Base-by-base conservation (phyloP, 305 asterid genomes). In the Solanum hybrid region DNA sequence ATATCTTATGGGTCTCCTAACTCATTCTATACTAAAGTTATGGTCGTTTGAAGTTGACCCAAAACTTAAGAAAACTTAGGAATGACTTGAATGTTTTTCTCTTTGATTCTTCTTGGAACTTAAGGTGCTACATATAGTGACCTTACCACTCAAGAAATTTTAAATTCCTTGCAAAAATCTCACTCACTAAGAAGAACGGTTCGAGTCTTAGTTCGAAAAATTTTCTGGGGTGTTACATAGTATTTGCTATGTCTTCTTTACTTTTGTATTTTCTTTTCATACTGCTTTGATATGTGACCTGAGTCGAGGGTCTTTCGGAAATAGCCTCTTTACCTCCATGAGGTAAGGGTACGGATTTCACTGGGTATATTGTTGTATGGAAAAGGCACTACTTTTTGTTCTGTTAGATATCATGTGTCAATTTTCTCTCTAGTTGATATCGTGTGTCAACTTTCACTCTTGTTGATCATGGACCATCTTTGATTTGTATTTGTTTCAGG, bases 401-500 rank as follows among this genome's bases (percentile, higher is more conserved):
- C 29, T 82, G 38, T 82, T 45, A 29, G 40, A 35, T 45, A 40
- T 82, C 26, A n/a, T 42, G 35, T 82, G 19, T 31, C 73, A 82
- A 45, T 69, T 82, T 82, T 45, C 73, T 45, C 40, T 82, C 73
- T 45, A 45, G 87, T 82, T 80, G 76, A 56, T 31, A 71, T 45
- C 26, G 7, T 26, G 35, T 82, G 38, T 29, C 72, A 82, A 82
- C 87, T 82, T 82, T 45, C 37, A 45, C 72, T 45, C 40, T 29
- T 9, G 73, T 82, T 80, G 75, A 84, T 31, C 31, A 32, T 84
- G 42, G 75, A 84, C 87, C 87, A 84, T 84, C 76, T 85, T 84
- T 88, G 78, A 86, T 89, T 81, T 66, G 85, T 75, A 73, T 92
- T 86, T 89, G 88, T 91, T 90, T 76, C 96, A 98, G 99, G 93